These are phyloP conservation scores for Russula virescens DNA, from an alignment of 768 basidiomycete genomes.

Conservation along the genomic window DNA sequence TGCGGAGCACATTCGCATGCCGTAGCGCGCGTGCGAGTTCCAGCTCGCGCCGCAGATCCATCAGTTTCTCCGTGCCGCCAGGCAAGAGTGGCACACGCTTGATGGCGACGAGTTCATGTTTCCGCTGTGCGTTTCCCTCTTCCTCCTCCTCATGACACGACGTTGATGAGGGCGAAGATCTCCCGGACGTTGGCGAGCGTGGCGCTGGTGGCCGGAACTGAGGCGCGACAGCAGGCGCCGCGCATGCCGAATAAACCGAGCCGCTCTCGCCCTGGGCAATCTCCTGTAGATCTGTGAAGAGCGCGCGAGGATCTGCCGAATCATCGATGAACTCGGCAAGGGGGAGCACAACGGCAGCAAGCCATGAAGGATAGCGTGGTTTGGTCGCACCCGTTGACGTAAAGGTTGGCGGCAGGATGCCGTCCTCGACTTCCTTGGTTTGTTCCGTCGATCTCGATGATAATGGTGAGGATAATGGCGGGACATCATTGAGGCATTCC, in stretches of 20 bases:
- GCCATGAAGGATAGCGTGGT: slow-evolving; percentile 56
- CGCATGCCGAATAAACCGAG: slow-evolving; percentile 49
- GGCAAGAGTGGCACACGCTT: slow-evolving; percentile 63
- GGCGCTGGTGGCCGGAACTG: slow-evolving; percentile 16
- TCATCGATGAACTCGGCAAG: slow-evolving; percentile 61
- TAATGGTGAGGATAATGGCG: neutral
- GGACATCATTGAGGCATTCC: neutral
- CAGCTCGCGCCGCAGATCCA: slow-evolving; percentile 58
- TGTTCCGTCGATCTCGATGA: neutral
- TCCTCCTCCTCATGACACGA: neutral
- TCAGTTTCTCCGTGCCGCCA: slow-evolving; percentile 54
- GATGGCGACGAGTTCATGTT: slow-evolving; percentile 50
- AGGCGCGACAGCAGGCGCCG: neutral
- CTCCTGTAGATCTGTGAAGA: slow-evolving; percentile 65
- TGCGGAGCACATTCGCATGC: slow-evolving; percentile 57
- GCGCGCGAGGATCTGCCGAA: slow-evolving; percentile 51
- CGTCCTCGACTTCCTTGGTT: neutral
- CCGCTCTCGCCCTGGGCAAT: slow-evolving; percentile 84
- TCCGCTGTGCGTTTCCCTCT: slow-evolving; percentile 23
- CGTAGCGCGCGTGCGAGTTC: slow-evolving; percentile 48
- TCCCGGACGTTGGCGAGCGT: slow-evolving; percentile 13
- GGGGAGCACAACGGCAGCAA: slow-evolving; percentile 53
- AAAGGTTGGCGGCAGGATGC: neutral
- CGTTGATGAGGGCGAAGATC: neutral
- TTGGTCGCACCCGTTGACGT: slow-evolving; percentile 19